Evolutionary conservation across 768 basidiomycete genomes (phyloP).

Genomic region (Thelephora ganbajun): DNA sequence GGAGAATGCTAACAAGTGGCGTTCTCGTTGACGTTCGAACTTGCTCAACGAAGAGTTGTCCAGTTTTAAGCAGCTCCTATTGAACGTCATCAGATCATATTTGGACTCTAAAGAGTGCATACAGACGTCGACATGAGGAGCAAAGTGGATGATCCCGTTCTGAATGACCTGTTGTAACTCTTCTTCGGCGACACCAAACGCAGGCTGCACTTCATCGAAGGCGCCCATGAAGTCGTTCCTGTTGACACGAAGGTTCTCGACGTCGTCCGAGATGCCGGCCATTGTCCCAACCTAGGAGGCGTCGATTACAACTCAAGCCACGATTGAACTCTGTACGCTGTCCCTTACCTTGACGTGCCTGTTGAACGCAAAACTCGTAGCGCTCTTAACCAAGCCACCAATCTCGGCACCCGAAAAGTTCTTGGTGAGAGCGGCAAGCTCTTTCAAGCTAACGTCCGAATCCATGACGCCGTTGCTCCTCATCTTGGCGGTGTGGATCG

Average conservation of each 20-base stretch:
- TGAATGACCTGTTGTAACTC: conserved; percentile 87
- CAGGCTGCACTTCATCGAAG: conserved; percentile 87
- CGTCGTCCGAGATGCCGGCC: conserved; percentile 92
- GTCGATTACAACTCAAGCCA: not conserved
- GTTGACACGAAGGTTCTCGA: conserved; percentile 86
- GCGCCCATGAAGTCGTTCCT: conserved; percentile 79
- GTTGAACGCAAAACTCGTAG: conserved; percentile 95
- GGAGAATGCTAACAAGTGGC: conserved; percentile 78
- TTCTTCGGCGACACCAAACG: conserved; percentile 96
- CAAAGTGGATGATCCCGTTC: conserved; percentile 92
- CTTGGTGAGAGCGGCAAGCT: conserved; percentile 78
- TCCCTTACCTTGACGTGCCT: conserved; percentile 74
- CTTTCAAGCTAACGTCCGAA: conserved; percentile 62
- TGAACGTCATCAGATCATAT: conserved; percentile 1
- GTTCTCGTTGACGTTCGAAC: conserved; percentile 84
- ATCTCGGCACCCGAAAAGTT: conserved; percentile 99
- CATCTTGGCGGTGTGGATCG: conserved; percentile 94
- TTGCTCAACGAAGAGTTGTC: conserved; percentile 84
- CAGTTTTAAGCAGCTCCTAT: conserved; percentile 78
- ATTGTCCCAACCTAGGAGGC: conserved; percentile 69
- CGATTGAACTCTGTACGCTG: not conserved
- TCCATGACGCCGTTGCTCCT: conserved; percentile 85
- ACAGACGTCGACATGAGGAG: conserved; percentile 60
- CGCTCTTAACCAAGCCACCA: conserved; percentile 90
- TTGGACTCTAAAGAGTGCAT: not conserved